Evolutionary conservation across 345 rosid species (phyloP), one percentile per base, ranked within the genome.

Genomic region (Eucalyptus leucophloia): DNA sequence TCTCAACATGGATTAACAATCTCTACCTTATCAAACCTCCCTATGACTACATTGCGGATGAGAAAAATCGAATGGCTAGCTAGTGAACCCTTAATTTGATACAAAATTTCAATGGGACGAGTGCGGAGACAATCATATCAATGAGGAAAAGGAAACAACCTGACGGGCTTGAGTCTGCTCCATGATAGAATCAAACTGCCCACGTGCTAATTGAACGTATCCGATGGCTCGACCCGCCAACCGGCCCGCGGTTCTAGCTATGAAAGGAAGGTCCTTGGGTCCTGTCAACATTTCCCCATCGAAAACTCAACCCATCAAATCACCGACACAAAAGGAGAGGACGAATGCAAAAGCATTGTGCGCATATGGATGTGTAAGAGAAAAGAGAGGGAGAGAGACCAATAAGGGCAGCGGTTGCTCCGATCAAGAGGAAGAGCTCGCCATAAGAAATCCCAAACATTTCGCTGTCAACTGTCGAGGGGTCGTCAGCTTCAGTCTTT

Each of bases 161-260:
- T 98, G 97, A 30, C 94, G 97, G 92, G 96, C 97, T 92, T 98
- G 98, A 91, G 99, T 92, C 91, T 97, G 98, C 89, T 97, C 96
- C 99, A 96, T 94, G 81, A 95, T 94, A 90, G 91, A 92, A 44
- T 96, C 97, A 23, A 97, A 94, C 60, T 97, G 99, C n/a, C 98
- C 96, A 91, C 99, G 98, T 87, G 98, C 98, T 92, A 96, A 85
- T 85, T 95, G 98, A 50, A 97, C 97, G 65, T 95, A 97, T 4
- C 98, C 98, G 65, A 96, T 93, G 37, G 99, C 96, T 87, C 97
- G 92, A 86, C 98, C 99, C 9, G 96, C 93, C 67, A 97, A 92
- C 90, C 96, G 93, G 56, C 99, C 99, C 7, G 93, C 97, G 19
- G 95, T 94, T 93, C 97, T 95, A 2, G 98, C 97, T 8, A 98